Evolutionary conservation across 2,329 filamentous ascomycete genomes (phyloP), one percentile per base, ranked within the genome.

Genomic region (Teratosphaeria viscida): DNA sequence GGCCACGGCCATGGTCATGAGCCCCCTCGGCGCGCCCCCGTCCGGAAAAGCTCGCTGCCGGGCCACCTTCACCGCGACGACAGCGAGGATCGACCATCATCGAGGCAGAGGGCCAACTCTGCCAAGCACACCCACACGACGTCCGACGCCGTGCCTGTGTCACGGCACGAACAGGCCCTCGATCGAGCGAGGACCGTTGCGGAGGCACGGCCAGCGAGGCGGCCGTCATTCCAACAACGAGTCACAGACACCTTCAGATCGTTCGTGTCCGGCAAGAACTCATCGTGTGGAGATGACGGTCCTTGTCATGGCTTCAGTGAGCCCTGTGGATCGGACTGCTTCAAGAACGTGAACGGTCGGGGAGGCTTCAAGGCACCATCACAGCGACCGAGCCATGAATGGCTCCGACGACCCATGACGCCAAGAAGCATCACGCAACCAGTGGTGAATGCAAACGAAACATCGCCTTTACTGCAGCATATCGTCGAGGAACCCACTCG

Each of bases 271-370:
- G 66, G 65, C 10, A 63, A 63, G 35, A 62, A 66, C 19, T 43
- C 77, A 1, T 68, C 74, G 3, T 86, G 84, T 64, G 81, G 84
- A 62, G 78, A 82, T 58, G 73, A 79, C 57, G 83, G 82, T 0
- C 81, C 82, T 19, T 87, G 84, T 63, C 82, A 81, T 64, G 84
- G 84, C 0, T 81, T 82, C 64, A 83, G 82, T 2, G 81, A 85
- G 64, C 78, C 82, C 0, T 86, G 84, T 66, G 83, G 83, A 1
- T 75, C 76, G 27, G 82, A 85, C 61, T 86, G 84, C 69, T 81
- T 82, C 65, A 83, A 81, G 68, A 78, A 74, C 43, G 68, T 78
- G 5, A 75, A 74, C 52, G 69, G 73, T 0, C 66, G 74, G 56
- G 71, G 73, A 6, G 72, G 74, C 10, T 60, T 62, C 47, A 65